A percentile compares a stretch with the other conserved stretches of the same genome.
phyloP scores from a whole-genome alignment of 2,329 filamentous ascomycete genomes.

The Aspergillus calidoustus region DNA sequence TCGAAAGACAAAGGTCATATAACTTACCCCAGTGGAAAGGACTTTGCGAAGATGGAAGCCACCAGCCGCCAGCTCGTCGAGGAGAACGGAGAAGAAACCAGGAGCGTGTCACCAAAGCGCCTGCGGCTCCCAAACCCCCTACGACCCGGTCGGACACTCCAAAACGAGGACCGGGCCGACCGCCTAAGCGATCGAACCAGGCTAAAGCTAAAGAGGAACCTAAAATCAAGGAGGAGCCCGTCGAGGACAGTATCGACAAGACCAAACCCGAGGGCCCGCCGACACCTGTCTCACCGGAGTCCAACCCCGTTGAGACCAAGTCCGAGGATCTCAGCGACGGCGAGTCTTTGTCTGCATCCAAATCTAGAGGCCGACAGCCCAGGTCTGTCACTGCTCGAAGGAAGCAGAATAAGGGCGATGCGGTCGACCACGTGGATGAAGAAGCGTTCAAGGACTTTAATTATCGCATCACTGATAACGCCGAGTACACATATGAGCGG shows the following conservation, averaged over 20 bases:
- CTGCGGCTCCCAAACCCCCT: slow-evolving; percentile 38
- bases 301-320: slow-evolving; percentile 59
- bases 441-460: slow-evolving; percentile 89
- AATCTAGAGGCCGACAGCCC: slow-evolving; percentile 61
- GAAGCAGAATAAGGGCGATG: slow-evolving; percentile 81
- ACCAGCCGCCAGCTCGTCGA: slow-evolving; percentile 89
- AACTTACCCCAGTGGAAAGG: slow-evolving; percentile 96
- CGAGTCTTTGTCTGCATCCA: slow-evolving; percentile 45
- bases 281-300: slow-evolving; percentile 58
- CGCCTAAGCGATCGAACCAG: slow-evolving; percentile 44
- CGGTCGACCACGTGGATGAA: slow-evolving; percentile 81
- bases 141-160: slow-evolving; percentile 44
- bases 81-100: slow-evolving; percentile 62
- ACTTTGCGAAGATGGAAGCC: slow-evolving; percentile 90
- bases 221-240: slow-evolving; percentile 45
- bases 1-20: slow-evolving; percentile 93
- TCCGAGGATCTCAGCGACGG: slow-evolving; percentile 58
- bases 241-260: slow-evolving; percentile 43
- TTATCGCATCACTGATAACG: slow-evolving; percentile 80
- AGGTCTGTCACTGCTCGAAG: slow-evolving; percentile 83
- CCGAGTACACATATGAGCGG: slow-evolving; percentile 86
- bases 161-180: slow-evolving; percentile 53
- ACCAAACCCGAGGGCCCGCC: slow-evolving; percentile 54
- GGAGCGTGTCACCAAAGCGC: slow-evolving; percentile 49
- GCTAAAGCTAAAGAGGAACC: slow-evolving; percentile 46